These are phyloP conservation scores for Nicotiana tomentosiformis DNA, from an alignment of 257 asterid genomes.

Conservation along the genomic window DNA sequence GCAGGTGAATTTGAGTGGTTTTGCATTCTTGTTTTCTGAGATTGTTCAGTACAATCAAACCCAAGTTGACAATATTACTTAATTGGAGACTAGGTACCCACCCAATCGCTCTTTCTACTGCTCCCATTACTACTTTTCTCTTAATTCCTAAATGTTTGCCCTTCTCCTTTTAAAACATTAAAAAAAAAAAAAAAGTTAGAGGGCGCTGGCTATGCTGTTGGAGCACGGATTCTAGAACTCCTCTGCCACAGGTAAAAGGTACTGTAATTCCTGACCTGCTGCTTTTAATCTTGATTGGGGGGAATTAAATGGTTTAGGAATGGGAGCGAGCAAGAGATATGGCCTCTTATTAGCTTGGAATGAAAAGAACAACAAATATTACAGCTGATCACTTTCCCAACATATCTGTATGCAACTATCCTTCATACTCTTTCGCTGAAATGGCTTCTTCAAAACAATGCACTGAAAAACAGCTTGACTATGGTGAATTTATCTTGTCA, in stretches of 20 bases:
- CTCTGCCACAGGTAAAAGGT: too few relatives aligned
- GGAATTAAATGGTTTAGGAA: too few relatives aligned
- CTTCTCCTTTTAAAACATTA: too few relatives aligned
- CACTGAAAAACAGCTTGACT: not conserved
- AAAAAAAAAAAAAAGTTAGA: not conserved
- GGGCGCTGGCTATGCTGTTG: too few relatives aligned
- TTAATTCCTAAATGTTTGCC: too few relatives aligned
- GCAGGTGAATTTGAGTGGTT: slow-evolving; percentile 79
- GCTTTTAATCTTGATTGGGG: too few relatives aligned
- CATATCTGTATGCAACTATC: not conserved
- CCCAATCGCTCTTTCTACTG: too few relatives aligned
- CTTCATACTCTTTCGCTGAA: not conserved
- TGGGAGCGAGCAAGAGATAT: too few relatives aligned
- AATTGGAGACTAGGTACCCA: slow-evolving; percentile 53
- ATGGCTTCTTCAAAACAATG: not conserved
- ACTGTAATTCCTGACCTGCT: too few relatives aligned
- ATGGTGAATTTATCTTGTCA: not conserved
- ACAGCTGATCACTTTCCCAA: not conserved
- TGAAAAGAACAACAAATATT: not conserved
- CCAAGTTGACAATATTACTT: slow-evolving; percentile 73
- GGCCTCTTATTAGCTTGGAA: too few relatives aligned
- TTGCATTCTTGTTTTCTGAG: slow-evolving; percentile 30
- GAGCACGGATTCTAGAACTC: too few relatives aligned
- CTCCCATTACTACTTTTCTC: too few relatives aligned
- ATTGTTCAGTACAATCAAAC: slow-evolving; percentile 90